Conservation (phyloP, 192 early-diverging fungal genomes). For the Coemansia sp. region DNA sequence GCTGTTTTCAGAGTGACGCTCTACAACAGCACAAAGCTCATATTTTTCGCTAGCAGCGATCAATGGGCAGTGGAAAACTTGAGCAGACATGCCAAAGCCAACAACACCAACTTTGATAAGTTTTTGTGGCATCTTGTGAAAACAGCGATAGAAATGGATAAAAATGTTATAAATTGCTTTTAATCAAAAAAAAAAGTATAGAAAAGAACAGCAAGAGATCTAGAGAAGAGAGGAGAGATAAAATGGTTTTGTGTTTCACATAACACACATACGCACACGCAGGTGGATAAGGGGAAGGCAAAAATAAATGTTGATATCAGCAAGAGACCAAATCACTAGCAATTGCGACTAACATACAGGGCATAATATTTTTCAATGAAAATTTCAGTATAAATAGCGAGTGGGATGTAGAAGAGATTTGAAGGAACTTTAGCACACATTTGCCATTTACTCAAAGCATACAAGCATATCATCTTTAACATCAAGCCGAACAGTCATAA, state of each 20-base stretch:
- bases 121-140: not conserved
- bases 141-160: not conserved
- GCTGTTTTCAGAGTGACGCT: slow-evolving; percentile 55
- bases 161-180: not conserved
- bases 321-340: not conserved
- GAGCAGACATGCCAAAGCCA: slow-evolving; percentile 64
- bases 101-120: slow-evolving; percentile 66
- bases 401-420: not conserved
- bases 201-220: not conserved
- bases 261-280: not conserved
- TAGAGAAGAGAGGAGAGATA: not conserved
- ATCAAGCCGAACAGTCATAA: too few relatives aligned
- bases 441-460: not conserved
- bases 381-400: too few relatives aligned
- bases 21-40: slow-evolving; percentile 59
- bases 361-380: too few relatives aligned
- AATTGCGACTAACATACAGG: not conserved
- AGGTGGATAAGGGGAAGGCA: too few relatives aligned
- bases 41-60: slow-evolving; percentile 57
- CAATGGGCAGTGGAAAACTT: slow-evolving; percentile 66
- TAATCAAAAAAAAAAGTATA: not conserved
- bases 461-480: too few relatives aligned
- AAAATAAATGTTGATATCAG: not conserved
- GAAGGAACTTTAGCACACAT: not conserved
- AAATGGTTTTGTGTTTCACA: not conserved